phyloP scores from a whole-genome alignment of 352 stramenopile species.

The Heterotrichella gracilis region DNA sequence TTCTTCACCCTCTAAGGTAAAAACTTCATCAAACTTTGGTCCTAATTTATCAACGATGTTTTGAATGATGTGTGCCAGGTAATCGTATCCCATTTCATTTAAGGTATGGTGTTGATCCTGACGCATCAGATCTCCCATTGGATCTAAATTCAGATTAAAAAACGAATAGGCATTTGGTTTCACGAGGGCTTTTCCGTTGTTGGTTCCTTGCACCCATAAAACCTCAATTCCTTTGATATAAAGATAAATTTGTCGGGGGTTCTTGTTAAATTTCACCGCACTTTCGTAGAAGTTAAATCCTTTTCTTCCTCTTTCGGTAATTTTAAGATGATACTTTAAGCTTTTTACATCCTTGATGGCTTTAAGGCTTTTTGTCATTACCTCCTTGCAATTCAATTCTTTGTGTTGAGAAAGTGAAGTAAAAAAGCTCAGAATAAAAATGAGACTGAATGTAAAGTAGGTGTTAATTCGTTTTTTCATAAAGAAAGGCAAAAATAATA shows the following conservation, averaged over 20 bases:
- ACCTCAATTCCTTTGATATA: constrained; percentile 1
- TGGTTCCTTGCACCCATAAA: background rate
- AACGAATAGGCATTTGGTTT: background rate
- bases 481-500: background rate
- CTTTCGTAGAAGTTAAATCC: background rate
- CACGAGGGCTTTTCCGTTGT: background rate
- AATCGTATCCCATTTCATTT: constrained; percentile 1
- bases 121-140: background rate
- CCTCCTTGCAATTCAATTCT: too few relatives aligned
- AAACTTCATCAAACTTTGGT: background rate
- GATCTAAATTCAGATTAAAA: background rate
- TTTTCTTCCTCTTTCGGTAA: background rate
- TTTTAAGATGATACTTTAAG: constrained; percentile 10
- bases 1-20: background rate
- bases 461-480: background rate
- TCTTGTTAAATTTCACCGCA: constrained; percentile 2
- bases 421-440: too few relatives aligned
- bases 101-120: constrained; percentile 2
- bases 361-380: background rate
- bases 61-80: background rate
- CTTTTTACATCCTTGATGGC: background rate
- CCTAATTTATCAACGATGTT: background rate
- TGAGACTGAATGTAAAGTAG: too few relatives aligned
- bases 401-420: too few relatives aligned
- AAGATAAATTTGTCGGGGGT: background rate